Percentiles rank a stretch among this genome's conserved stretches.
These are phyloP conservation scores for Annulohypoxylon bovei DNA, from an alignment of 495 filamentous ascomycete species.

Conservation along the genomic window DNA sequence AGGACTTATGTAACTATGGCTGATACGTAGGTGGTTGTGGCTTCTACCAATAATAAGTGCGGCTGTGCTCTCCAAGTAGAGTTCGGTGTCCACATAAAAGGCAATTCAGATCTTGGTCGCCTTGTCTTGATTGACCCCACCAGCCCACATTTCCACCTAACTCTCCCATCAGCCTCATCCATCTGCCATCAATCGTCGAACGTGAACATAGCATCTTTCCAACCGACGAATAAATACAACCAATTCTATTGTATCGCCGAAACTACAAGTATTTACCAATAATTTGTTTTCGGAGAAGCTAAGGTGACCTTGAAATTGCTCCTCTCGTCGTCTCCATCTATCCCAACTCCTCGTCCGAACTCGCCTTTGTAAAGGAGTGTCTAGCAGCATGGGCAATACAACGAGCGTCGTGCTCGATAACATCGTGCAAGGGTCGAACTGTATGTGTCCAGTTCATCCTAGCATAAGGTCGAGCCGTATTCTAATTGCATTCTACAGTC, in stretches of 20 bases:
- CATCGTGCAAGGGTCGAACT: constrained; percentile 96
- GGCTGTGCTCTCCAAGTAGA: constrained; percentile 6
- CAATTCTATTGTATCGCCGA: not conserved
- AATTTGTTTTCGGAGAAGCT: not conserved
- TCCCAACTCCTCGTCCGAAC: constrained; percentile 1
- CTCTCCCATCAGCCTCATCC: constrained; percentile 36
- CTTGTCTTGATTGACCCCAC: constrained; percentile 30
- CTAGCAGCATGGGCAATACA: constrained; percentile 78
- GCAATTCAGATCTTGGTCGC: constrained; percentile 30
- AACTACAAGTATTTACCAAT: not conserved
- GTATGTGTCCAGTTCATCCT: constrained; percentile 56
- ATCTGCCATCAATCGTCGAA: not conserved
- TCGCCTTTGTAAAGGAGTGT: constrained; percentile 32
- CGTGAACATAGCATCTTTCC: constrained; percentile 19
- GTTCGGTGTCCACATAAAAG: constrained; percentile 7
- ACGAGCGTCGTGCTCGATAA: constrained; percentile 87
- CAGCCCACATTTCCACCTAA: constrained; percentile 36
- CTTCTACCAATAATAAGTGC: not conserved
- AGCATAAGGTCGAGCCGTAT: not conserved
- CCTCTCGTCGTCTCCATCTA: not conserved
- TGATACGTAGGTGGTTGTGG: not conserved
- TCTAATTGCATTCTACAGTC: constrained; percentile 64
- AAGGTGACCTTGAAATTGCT: not conserved
- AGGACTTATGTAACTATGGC: not conserved
- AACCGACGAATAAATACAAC: constrained; percentile 6